Evolutionary conservation across 257 asterid species (phyloP).

Genomic region (Plectranthus barbatus): DNA sequence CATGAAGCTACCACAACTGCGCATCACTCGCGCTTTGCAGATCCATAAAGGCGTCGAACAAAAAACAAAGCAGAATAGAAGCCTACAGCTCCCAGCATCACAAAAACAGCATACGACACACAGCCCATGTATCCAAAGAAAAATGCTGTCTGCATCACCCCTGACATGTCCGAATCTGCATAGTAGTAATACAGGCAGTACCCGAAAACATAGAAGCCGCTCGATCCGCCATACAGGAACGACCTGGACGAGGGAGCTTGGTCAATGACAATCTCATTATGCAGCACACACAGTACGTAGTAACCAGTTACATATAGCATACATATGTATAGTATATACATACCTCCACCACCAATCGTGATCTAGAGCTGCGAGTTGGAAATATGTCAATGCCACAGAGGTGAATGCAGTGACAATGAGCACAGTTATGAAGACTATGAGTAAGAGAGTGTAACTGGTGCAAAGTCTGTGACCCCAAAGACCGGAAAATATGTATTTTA

Average conservation of each 20-base stretch:
- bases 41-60: slow-evolving; percentile 64
- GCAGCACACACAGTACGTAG: too few relatives aligned
- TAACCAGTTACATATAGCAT: too few relatives aligned
- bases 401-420: slow-evolving; percentile 71
- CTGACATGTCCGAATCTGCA: slow-evolving; percentile 84
- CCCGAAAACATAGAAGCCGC: slow-evolving; percentile 67
- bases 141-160: slow-evolving; percentile 86
- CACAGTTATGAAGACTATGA: slow-evolving; percentile 67
- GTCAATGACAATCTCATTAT: too few relatives aligned
- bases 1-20: too few relatives aligned
- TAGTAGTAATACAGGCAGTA: slow-evolving; percentile 77
- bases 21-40: slow-evolving; percentile 32
- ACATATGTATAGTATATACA: neutral
- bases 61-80: slow-evolving; percentile 77
- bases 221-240: slow-evolving; percentile 84
- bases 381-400: slow-evolving; percentile 70
- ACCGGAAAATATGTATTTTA: slow-evolving; percentile 71
- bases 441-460: slow-evolving; percentile 67
- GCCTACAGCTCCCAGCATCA: slow-evolving; percentile 86
- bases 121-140: slow-evolving; percentile 87
- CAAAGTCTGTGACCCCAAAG: slow-evolving; percentile 86
- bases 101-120: slow-evolving; percentile 70
- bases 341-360: slow-evolving; percentile 99
- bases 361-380: slow-evolving; percentile 88
- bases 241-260: slow-evolving; percentile 30